Evolutionary conservation across 352 stramenopile genomes (phyloP).

Genomic region (Thalassiosira pacifica): DNA sequence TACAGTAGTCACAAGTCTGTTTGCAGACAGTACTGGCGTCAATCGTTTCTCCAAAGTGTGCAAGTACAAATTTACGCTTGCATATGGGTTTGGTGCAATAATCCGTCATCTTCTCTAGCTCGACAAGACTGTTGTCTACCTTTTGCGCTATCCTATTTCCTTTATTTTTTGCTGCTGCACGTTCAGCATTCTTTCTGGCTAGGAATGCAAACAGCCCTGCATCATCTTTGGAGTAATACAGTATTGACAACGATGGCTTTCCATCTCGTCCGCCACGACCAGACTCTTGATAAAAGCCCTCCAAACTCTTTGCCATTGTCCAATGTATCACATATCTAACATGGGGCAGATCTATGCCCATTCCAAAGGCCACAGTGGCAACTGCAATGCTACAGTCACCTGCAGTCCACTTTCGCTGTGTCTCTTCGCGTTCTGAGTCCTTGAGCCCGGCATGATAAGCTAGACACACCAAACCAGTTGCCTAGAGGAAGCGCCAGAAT

Average conservation of each 20-base stretch:
- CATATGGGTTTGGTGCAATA: conserved; percentile 79
- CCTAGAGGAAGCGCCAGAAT: conserved; percentile 15
- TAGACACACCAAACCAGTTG: conserved; percentile 44
- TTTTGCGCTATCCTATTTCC: conserved; percentile 48
- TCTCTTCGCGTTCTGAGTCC: conserved; percentile 72
- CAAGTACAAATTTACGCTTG: conserved; percentile 75
- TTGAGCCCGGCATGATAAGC: conserved; percentile 87
- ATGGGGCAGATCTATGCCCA: conserved; percentile 98
- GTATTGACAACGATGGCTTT: conserved; percentile 79
- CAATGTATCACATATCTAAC: conserved; percentile 91
- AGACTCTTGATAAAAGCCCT: conserved; percentile 98
- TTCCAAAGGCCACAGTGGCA: conserved; percentile 88
- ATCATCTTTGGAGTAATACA: conserved; percentile 85
- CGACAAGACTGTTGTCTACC: conserved; percentile 63
- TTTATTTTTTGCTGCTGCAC: conserved; percentile 45
- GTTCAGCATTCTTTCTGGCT: conserved; percentile 69
- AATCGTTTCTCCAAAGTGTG: conserved; percentile 83
- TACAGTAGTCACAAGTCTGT: conserved; percentile 82
- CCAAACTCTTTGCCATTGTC: conserved; percentile 91
- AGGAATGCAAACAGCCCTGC: conserved; percentile 76
- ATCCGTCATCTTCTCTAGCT: conserved; percentile 78
- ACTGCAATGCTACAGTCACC: conserved; percentile 89
- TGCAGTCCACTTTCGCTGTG: conserved; percentile 80
- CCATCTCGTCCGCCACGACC: conserved; percentile 95
- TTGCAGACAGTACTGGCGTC: conserved; percentile 69